These are phyloP conservation scores for Halophytophthora batemanensis DNA, from an alignment of 352 stramenopile genomes.

Conservation along the genomic window DNA sequence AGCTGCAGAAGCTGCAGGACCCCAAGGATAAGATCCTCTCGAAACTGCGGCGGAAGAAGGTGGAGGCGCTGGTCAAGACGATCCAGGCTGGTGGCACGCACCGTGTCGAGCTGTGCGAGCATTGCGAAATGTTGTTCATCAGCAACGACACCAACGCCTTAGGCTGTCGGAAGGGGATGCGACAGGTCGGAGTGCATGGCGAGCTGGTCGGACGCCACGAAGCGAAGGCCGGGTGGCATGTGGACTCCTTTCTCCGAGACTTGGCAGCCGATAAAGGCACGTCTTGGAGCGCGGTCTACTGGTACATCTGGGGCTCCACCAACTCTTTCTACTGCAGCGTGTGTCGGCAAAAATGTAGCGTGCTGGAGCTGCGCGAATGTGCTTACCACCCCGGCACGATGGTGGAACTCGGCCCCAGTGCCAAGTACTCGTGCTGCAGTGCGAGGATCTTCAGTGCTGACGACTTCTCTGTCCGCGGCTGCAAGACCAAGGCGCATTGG, in stretches of 20 bases:
- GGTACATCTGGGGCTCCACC: slow-evolving; percentile 76
- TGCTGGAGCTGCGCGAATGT: slow-evolving; percentile 43
- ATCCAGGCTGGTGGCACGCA: slow-evolving; percentile 21
- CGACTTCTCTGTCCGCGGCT: slow-evolving; percentile 40
- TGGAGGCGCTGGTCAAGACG: slow-evolving; percentile 51
- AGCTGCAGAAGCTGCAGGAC: slow-evolving; percentile 71
- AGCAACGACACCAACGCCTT: slow-evolving; percentile 10
- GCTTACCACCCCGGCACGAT: slow-evolving; percentile 46
- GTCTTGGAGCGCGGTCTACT: slow-evolving; percentile 71
- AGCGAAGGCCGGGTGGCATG: slow-evolving; percentile 37
- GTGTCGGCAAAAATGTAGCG: slow-evolving; percentile 39
- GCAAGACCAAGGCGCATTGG: slow-evolving; percentile 38
- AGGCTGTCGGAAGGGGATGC: slow-evolving; percentile 36
- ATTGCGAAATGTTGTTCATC: slow-evolving; percentile 51
- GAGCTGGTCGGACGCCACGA: slow-evolving; percentile 49
- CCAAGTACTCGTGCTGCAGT: slow-evolving; percentile 55
- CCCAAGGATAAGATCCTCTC: slow-evolving; percentile 87
- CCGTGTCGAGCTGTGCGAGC: slow-evolving; percentile 32
- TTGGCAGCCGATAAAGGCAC: slow-evolving; percentile 37
- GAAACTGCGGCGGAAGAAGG: slow-evolving; percentile 81
- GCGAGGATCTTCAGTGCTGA: slow-evolving; percentile 44
- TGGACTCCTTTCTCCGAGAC: slow-evolving; percentile 41
- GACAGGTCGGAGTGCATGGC: slow-evolving; percentile 40
- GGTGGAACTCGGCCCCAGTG: slow-evolving; percentile 28
- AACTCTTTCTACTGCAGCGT: slow-evolving; percentile 49